phyloP scores from a whole-genome alignment of 257 asterid species.

The Voacanga thouarsii region DNA sequence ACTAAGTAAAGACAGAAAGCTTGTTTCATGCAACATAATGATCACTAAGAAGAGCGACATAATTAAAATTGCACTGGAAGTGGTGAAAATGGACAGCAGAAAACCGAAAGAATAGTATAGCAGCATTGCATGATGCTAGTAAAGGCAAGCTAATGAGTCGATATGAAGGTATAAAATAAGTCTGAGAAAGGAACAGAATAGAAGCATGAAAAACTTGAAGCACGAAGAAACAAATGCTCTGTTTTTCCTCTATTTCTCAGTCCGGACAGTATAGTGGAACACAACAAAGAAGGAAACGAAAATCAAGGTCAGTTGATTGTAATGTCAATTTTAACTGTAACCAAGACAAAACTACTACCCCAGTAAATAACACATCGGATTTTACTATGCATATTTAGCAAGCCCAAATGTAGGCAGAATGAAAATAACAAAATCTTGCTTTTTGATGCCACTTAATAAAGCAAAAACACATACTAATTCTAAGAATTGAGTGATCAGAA shows the following conservation, averaged over 20 bases:
- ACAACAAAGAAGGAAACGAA: neutral
- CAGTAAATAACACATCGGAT: neutral
- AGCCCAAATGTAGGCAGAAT: neutral
- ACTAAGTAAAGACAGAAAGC: neutral
- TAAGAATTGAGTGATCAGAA: neutral
- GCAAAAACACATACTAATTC: neutral
- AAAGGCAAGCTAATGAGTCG: neutral
- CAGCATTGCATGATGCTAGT: neutral
- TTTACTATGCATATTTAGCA: neutral
- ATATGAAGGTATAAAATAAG: neutral
- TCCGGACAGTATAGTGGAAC: neutral
- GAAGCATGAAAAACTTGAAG: neutral
- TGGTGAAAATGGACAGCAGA: neutral
- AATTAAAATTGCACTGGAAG: neutral
- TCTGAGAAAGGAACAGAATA: neutral
- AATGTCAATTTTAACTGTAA: neutral
- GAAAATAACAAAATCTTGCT: neutral
- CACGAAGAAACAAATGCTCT: neutral
- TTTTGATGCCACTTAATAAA: neutral
- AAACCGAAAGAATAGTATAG: too few relatives aligned
- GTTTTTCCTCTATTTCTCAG: neutral
- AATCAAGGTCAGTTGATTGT: neutral
- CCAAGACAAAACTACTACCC: neutral
- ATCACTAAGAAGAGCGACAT: neutral
- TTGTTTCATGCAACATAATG: neutral